These are phyloP conservation scores for Sclerotinia borealis DNA, from an alignment of 2,329 filamentous ascomycete species.

Conservation along the genomic window DNA sequence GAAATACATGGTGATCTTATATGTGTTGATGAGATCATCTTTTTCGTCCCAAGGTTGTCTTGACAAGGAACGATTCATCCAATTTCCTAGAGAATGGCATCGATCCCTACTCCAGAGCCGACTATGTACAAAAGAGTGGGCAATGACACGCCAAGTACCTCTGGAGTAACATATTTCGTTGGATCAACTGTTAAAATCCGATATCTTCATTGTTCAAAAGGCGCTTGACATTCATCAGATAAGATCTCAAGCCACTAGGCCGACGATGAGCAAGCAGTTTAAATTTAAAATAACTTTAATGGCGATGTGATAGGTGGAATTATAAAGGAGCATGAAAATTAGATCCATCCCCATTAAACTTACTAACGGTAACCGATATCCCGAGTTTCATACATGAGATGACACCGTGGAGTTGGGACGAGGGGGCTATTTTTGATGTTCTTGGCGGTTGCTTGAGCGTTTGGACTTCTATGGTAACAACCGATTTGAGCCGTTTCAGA, in stretches of 20 bases:
- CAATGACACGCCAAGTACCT: constrained; percentile 2
- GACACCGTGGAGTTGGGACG: background rate
- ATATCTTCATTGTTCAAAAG: background rate
- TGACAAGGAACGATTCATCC: background rate
- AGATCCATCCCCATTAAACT: background rate
- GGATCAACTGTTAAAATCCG: background rate
- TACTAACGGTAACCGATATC: background rate
- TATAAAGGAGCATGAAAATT: background rate
- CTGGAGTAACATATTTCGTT: background rate
- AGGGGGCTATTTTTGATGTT: background rate
- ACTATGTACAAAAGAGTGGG: background rate
- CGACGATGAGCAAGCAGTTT: background rate
- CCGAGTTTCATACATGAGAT: constrained; percentile 9
- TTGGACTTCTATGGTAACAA: background rate
- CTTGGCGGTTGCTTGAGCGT: background rate
- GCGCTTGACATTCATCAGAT: background rate
- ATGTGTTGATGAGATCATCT: background rate
- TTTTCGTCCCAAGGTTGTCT: background rate
- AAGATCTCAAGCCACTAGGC: background rate
- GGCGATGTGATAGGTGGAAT: background rate
- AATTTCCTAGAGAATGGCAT: background rate
- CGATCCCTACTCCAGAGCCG: background rate
- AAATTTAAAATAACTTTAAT: background rate
- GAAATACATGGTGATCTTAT: constrained; percentile 21
- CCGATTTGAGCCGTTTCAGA: background rate